phyloP scores from a whole-genome alignment of 2,329 filamentous ascomycete genomes.

The Diaporthe batatas region DNA sequence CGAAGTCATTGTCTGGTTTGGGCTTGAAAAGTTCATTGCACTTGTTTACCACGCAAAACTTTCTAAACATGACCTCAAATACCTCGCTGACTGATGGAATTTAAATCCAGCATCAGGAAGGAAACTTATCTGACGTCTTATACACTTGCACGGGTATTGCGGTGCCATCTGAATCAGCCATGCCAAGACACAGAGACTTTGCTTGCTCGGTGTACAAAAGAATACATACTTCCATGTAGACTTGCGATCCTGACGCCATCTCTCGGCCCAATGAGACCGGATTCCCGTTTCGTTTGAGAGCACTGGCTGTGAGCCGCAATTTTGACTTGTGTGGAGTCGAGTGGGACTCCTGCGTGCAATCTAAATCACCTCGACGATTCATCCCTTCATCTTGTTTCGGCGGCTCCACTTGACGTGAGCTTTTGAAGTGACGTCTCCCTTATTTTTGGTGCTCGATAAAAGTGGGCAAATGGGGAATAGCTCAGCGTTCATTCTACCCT shows the following conservation, averaged over 20 bases:
- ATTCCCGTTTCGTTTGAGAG: background rate
- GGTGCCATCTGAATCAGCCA: background rate
- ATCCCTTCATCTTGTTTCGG: background rate
- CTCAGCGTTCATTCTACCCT: background rate
- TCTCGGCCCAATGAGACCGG: slow-evolving; percentile 10
- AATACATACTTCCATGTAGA: background rate
- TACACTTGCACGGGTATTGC: background rate
- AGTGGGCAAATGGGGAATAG: background rate
- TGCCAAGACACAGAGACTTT: slow-evolving; percentile 8
- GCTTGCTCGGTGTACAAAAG: background rate
- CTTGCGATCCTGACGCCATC: background rate
- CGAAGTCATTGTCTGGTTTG: background rate
- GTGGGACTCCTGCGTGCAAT: background rate
- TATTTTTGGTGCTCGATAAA: background rate
- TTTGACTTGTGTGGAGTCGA: slow-evolving; percentile 1
- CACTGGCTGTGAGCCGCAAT: background rate
- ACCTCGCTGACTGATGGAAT: background rate
- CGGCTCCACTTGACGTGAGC: background rate
- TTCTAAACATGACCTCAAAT: background rate
- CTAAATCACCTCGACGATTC: background rate
- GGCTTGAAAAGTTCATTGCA: background rate
- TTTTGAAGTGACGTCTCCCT: background rate
- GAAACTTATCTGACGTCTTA: background rate
- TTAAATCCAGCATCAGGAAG: background rate
- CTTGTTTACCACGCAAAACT: background rate